Percentiles rank a stretch among this genome's conserved stretches.
Evolutionary conservation across 2,329 filamentous ascomycete genomes (phyloP).

Genomic region (Biscogniauxia sp.): DNA sequence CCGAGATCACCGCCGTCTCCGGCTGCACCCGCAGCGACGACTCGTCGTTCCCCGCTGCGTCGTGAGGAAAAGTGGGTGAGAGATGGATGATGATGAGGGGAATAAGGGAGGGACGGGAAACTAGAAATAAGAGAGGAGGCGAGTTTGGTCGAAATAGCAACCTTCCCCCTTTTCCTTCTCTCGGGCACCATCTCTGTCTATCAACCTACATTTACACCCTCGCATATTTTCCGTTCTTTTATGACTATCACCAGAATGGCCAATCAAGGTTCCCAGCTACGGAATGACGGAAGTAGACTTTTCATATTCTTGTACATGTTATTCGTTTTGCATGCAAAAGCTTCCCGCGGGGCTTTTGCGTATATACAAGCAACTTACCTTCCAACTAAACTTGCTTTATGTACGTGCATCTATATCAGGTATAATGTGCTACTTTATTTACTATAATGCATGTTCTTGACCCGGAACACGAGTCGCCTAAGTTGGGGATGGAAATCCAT

Average conservation of each 20-base stretch:
- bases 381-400: background rate
- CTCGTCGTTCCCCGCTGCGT: slow-evolving; percentile 13
- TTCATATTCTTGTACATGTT: background rate
- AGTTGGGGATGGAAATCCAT: too few species aligned
- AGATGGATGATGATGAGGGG: background rate
- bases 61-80: background rate
- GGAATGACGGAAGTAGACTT: background rate
- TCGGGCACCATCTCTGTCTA: too few species aligned
- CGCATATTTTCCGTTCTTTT: too few species aligned
- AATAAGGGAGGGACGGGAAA: too few species aligned
- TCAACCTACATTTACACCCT: too few species aligned
- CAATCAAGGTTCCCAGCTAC: background rate
- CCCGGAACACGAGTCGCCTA: too few species aligned
- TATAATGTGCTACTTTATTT: too few species aligned
- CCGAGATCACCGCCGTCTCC: slow-evolving; percentile 41
- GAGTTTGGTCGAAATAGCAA: too few species aligned
- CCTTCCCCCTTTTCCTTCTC: too few species aligned
- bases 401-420: background rate
- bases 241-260: background rate
- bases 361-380: background rate
- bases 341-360: background rate
- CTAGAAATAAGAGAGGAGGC: too few species aligned
- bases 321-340: background rate
- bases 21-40: slow-evolving; percentile 35
- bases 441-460: too few species aligned